phyloP scores from a whole-genome alignment of 129 eudicot genomes.

The Lonicera japonica region DNA sequence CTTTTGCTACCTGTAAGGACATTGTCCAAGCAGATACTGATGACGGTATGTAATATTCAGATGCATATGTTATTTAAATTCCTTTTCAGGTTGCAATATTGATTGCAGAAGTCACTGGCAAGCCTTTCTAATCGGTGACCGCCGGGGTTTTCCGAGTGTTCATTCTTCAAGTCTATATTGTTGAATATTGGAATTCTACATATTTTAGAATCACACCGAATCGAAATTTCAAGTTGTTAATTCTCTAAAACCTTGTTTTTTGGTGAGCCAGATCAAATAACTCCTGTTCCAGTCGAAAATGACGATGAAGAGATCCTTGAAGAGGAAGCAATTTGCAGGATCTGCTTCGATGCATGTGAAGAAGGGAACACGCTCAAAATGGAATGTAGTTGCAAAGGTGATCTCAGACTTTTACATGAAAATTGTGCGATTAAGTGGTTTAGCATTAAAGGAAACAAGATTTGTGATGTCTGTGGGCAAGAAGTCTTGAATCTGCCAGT shows the following conservation, averaged over 20 bases:
- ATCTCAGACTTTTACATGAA: slow-evolving; percentile 71
- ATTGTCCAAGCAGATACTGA: slow-evolving; percentile 32
- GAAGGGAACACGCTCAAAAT: slow-evolving; percentile 72
- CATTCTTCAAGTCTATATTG: too few species aligned
- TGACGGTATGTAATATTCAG: slow-evolving; percentile 42
- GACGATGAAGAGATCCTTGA: slow-evolving; percentile 88
- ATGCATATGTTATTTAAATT: background rate
- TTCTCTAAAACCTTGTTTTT: slow-evolving; percentile 7
- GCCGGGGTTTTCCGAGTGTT: too few species aligned
- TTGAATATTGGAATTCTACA: background rate
- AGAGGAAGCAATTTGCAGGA: slow-evolving; percentile 95
- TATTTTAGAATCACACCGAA: background rate
- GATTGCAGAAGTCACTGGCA: background rate
- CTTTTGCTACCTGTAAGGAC: slow-evolving; percentile 53
- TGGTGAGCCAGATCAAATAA: slow-evolving; percentile 43
- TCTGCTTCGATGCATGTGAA: slow-evolving; percentile 71
- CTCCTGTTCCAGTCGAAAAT: slow-evolving; percentile 40
- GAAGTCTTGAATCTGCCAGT: slow-evolving; percentile 90
- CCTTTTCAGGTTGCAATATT: background rate
- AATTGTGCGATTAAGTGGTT: slow-evolving; percentile 90
- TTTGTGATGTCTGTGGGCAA: slow-evolving; percentile 70
- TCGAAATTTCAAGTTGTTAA: background rate
- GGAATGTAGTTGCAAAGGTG: slow-evolving; percentile 98
- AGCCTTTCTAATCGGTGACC: background rate
- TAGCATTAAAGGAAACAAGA: slow-evolving; percentile 62